Percentiles rank a stretch among this genome's conserved stretches.
Conservation (phyloP, 2,329 filamentous ascomycete genomes). For the Hypoxylon sp. region DNA sequence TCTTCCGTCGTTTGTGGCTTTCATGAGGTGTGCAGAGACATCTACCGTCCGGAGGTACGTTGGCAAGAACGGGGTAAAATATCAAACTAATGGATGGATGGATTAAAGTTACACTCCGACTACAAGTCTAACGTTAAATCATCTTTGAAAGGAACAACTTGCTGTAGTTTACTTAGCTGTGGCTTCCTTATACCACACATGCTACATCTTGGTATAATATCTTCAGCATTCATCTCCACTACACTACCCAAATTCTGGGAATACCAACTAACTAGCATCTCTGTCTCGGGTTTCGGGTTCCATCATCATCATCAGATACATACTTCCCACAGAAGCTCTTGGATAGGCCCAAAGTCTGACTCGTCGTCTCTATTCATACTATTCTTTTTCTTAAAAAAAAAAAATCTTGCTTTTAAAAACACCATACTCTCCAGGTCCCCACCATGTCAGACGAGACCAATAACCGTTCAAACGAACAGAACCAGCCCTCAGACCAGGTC, state of each 20-base stretch:
- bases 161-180: not conserved
- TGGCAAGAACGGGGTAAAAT: no score
- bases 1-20: no score
- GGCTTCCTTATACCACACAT: not conserved
- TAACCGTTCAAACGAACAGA: not conserved
- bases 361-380: not conserved
- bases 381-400: not conserved
- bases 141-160: not conserved
- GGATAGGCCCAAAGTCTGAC: not conserved
- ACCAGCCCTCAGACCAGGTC: not conserved
- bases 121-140: no score
- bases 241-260: not conserved
- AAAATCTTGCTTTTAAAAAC: no score
- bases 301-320: not conserved
- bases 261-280: not conserved
- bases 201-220: not conserved
- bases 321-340: not conserved
- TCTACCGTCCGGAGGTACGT: no score
- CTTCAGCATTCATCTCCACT: not conserved
- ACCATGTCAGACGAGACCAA: not conserved
- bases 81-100: no score
- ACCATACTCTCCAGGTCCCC: not conserved
- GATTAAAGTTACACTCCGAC: no score
- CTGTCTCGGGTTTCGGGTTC: not conserved
- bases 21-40: no score